Base-by-base conservation (phyloP, 1,139 yeast genomes). In the Magnusiomyces sp. region DNA sequence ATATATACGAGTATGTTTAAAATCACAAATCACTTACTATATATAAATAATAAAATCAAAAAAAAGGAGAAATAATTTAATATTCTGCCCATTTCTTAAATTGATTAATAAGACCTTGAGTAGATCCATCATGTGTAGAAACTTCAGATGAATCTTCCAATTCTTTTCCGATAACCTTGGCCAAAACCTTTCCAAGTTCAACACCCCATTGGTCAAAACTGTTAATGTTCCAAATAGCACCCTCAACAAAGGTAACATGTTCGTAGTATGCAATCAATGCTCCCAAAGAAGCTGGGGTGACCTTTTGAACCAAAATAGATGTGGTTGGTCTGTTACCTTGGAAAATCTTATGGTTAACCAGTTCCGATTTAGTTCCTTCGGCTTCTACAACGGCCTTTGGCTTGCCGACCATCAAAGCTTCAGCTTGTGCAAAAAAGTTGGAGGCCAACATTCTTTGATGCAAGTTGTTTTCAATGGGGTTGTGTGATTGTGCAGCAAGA, bases 151-250 rank as follows among this genome's bases (percentile, higher is more conserved):
- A 64, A 65, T 77, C 80, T 58, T 83, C 82, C 67, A 92, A 81
- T 73, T 92, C 96, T 62, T 79, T 77, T 61, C 95, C 94, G 66
- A 92, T 92, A 56, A 78, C 95, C 82, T 92, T 92, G 66, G 98
- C 98, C 67, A 92, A 80, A 50, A 85, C 95, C 76, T 92, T 92
- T 69, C 98, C 98, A 64, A 92, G 84, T 75, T 92, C 98, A 63
- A 92, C 98, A 72, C 98, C 98, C 96, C 97, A 92, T 77, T 92
- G 98, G 76, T 92, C 98, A 67, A 88, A 92, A 16, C 97, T 90
- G 80, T 92, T 92, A 75, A 92, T 90, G 79, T 94, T 92, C 98
- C 98, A 92, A 65, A 92, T 73, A 53, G 98, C 98, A 72, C 98
- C 98, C 74, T 92, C 98, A 54, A 90, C 90, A 72, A 92, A 92